Evolutionary conservation across 106 monocot species (phyloP), one percentile per base, ranked within the genome.

Genomic region (Dioscorea alata): DNA sequence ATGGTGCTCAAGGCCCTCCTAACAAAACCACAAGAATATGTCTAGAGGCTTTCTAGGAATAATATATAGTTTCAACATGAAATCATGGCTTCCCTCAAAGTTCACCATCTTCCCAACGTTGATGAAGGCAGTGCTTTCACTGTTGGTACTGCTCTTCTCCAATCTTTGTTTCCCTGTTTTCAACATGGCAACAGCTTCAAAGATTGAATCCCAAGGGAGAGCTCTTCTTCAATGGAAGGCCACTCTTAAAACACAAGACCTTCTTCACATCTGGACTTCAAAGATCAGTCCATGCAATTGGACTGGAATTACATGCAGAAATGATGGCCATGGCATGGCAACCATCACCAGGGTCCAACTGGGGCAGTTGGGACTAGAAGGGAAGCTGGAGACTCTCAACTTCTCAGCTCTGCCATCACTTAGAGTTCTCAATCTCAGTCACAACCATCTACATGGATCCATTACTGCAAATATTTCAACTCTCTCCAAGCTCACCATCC

Each of bases 371-470:
- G 35, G 16, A 34, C 28, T 77, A 12, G 65, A 6, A 0, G 77
- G 77, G 23, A 65, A 18, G 13, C 70, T 77, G 6, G 59, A 71
- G 19, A 21, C 56, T 16, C 53, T 77, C 49, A 64, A 60, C 42
- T 71, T 77, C 49, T 59, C 77, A 3, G 59, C 64, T 13, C 21
- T 71, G 13, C 19, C 57, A 2, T 35, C 77, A 8, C 70, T 77
- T 57, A 49, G 49, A 1, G 4, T 17, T n/a, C 58, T 77, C 50
- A 28, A 59, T 35, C 74, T 74, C 12, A 33, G 56, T 5, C 6
- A 4, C 24, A 67, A 67, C 23, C 33, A 19, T 6, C 59, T 74
- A 19, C 35, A 22, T 19, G 74, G 67, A 19, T 13, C 59, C 42
- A 74, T 74, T 28, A 1, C 28, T 28, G 28, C 28, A 28, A 3